These are phyloP conservation scores for Fonsecaea erecta DNA, from an alignment of 2,329 filamentous ascomycete species.

Conservation along the genomic window DNA sequence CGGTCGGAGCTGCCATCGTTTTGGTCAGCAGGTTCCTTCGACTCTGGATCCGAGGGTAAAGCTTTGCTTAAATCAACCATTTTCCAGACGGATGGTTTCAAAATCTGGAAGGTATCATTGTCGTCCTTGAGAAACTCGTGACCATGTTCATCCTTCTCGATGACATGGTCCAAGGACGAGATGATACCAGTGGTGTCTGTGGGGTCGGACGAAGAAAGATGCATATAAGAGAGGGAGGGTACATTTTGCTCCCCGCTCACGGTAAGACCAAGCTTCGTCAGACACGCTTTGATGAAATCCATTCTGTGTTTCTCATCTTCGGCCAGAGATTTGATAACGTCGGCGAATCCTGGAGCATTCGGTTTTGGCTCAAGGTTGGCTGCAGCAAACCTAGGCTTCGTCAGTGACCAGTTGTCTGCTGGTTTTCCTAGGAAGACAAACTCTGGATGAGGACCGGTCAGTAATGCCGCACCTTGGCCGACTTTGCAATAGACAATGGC, in stretches of 20 bases:
- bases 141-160: constrained; percentile 68
- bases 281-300: constrained; percentile 76
- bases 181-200: constrained; percentile 71
- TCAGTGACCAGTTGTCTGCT: constrained; percentile 38
- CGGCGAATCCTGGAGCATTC: constrained; percentile 69
- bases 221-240: constrained; percentile 79
- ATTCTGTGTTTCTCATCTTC: constrained; percentile 72
- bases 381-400: constrained; percentile 71
- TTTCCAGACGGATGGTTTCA: constrained; percentile 68
- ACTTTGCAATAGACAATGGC: constrained; percentile 84
- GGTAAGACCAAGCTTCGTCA: constrained; percentile 80
- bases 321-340: constrained; percentile 69
- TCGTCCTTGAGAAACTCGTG: constrained; percentile 78
- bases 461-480: constrained; percentile 75
- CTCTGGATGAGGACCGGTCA: constrained; percentile 94
- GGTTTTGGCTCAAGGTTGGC: constrained; percentile 73
- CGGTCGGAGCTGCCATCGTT: constrained; percentile 53
- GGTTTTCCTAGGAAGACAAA: constrained; percentile 51
- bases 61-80: constrained; percentile 61
- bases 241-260: constrained; percentile 72
- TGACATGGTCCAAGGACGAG: constrained; percentile 64
- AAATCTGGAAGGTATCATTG: constrained; percentile 79
- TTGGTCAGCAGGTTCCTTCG: constrained; percentile 41
- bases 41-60: constrained; percentile 48
- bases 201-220: constrained; percentile 73